Percentiles rank a stretch among this genome's conserved stretches.
phyloP scores from a whole-genome alignment of 2,329 filamentous ascomycete genomes.

The Macrophomina pseudophaseolina region DNA sequence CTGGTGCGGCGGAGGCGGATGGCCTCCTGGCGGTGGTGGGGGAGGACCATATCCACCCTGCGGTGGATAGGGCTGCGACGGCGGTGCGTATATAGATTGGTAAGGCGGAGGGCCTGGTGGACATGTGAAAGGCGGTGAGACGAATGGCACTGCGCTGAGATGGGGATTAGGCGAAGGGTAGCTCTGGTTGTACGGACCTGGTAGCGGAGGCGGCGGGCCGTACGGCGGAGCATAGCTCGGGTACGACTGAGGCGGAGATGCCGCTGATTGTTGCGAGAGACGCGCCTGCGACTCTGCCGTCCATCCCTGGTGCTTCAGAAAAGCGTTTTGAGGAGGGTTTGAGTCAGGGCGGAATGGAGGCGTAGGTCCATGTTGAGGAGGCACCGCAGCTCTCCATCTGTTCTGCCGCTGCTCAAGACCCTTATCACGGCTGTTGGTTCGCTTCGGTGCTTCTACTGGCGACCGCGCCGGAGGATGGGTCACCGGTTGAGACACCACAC shows the following conservation, averaged over 20 bases:
- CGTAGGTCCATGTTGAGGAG: slow-evolving; percentile 24
- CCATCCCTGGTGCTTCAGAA: slow-evolving; percentile 24
- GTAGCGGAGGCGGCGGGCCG: slow-evolving; percentile 9
- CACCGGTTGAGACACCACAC: slow-evolving; percentile 16
- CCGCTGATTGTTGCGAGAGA: slow-evolving; percentile 21
- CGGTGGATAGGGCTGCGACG: slow-evolving; percentile 15
- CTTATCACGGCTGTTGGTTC: slow-evolving; percentile 21
- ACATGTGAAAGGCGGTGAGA: slow-evolving; percentile 20
- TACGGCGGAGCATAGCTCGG: slow-evolving; percentile 21
- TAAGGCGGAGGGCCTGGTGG: slow-evolving; percentile 26
- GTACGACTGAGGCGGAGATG: slow-evolving; percentile 11
- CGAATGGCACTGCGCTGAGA: slow-evolving; percentile 20
- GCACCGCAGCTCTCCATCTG: slow-evolving; percentile 25
- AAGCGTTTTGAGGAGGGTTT: slow-evolving; percentile 23
- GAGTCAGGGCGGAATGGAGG: slow-evolving; percentile 24
- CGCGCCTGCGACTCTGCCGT: slow-evolving; percentile 23
- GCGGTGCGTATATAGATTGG: slow-evolving; percentile 24
- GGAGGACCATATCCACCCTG: slow-evolving; percentile 15
- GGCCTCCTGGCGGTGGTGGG: not conserved
- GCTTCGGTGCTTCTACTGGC: slow-evolving; percentile 20
- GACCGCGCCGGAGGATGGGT: slow-evolving; percentile 5
- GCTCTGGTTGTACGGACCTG: slow-evolving; percentile 19
- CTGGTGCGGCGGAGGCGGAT: not conserved
- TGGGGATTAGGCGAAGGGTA: slow-evolving; percentile 22
- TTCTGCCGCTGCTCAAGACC: slow-evolving; percentile 27